Conservation (phyloP, 768 basidiomycete species). For the Heimioporus sp. region DNA sequence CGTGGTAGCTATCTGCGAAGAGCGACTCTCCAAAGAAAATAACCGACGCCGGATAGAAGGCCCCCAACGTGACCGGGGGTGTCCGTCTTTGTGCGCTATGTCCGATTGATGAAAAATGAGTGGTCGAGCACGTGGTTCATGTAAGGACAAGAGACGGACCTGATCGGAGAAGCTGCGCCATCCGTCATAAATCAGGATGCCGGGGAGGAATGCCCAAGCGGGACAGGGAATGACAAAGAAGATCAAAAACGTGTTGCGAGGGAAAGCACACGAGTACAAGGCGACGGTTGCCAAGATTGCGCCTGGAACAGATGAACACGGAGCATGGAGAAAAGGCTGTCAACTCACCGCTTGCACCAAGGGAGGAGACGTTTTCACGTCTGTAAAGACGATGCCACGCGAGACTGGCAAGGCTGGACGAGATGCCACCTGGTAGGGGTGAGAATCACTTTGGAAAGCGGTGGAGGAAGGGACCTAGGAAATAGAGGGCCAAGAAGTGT, state of each 20-base stretch:
- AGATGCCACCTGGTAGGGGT: conserved; percentile 52
- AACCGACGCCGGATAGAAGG: conserved; percentile 57
- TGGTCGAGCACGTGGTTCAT: not conserved
- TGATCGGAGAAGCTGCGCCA: conserved; percentile 34
- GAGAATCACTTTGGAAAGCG: not conserved
- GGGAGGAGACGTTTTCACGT: conserved; percentile 35
- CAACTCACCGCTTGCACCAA: conserved; percentile 72
- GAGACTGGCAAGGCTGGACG: conserved; percentile 47
- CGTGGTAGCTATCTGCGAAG: conserved; percentile 22
- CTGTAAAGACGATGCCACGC: conserved; percentile 43
- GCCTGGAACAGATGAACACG: conserved; percentile 40
- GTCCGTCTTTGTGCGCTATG: conserved; percentile 52
- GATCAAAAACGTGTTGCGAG: conserved; percentile 61
- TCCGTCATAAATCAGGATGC: conserved; percentile 43
- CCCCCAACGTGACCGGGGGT: conserved; percentile 72
- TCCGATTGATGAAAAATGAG: not conserved
- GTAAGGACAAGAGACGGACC: conserved; percentile 22
- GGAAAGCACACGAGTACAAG: conserved; percentile 69
- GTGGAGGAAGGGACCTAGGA: conserved; percentile 50
- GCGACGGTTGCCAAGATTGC: conserved; percentile 72
- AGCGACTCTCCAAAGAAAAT: conserved; percentile 37
- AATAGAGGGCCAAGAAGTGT: conserved; percentile 69
- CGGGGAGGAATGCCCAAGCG: conserved; percentile 71
- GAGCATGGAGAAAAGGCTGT: not conserved
- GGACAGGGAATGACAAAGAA: conserved; percentile 80